These are phyloP conservation scores for Trichoderma asperelloides DNA, from an alignment of 495 filamentous ascomycete genomes.

Conservation along the genomic window DNA sequence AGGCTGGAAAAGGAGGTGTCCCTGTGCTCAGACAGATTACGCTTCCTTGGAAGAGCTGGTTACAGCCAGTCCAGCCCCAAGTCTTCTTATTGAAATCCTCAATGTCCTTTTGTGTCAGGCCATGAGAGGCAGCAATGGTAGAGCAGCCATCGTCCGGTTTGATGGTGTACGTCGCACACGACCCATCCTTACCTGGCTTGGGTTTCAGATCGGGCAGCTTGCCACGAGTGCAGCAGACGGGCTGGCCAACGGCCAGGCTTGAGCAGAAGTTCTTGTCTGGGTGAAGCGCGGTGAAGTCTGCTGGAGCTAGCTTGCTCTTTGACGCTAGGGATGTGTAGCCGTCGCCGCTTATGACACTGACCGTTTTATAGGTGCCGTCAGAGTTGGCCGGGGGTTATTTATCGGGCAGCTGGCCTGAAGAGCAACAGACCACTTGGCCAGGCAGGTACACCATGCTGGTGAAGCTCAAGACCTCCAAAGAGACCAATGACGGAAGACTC, in stretches of 20 bases:
- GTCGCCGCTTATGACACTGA: conserved; percentile 21
- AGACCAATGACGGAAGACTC: conserved; percentile 11
- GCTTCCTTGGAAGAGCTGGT: conserved; percentile 16
- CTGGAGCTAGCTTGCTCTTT: conserved; percentile 20
- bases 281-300: conserved; percentile 20
- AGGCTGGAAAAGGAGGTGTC: conserved; percentile 19
- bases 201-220: conserved; percentile 23
- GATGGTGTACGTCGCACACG: conserved; percentile 22
- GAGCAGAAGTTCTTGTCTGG: conserved; percentile 31
- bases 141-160: conserved; percentile 22
- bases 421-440: conserved; percentile 38
- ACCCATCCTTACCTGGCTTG: conserved; percentile 25
- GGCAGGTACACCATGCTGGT: conserved; percentile 12
- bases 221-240: conserved; percentile 32
- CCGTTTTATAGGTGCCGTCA: conserved; percentile 21
- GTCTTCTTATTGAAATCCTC: conserved; percentile 29
- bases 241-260: conserved; percentile 21
- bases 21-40: conserved; percentile 37
- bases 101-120: conserved; percentile 23
- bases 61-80: conserved; percentile 39
- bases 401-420: conserved; percentile 16
- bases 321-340: conserved; percentile 27
- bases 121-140: conserved; percentile 15
- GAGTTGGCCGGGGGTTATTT: conserved; percentile 15
- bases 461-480: conserved; percentile 9